phyloP scores from a whole-genome alignment of 31 red algal genomes.

The Odonthalia washingtoniensis region DNA sequence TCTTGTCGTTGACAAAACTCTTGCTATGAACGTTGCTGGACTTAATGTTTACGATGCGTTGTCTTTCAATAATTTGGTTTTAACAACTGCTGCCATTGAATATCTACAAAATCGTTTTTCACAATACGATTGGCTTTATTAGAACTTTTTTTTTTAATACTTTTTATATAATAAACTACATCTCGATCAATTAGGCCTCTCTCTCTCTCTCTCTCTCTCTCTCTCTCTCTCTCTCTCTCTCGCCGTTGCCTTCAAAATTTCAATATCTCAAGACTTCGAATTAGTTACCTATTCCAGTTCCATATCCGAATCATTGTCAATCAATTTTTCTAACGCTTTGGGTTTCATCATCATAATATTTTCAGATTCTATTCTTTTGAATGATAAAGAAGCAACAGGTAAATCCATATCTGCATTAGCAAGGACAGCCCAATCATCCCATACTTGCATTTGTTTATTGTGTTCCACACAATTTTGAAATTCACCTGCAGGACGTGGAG shows the following conservation, averaged over 20 bases:
- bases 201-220: too few species aligned
- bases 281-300: constrained; percentile 7
- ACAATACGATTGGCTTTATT: constrained; percentile 75
- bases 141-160: too few species aligned
- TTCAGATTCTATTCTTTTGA: constrained; percentile 36
- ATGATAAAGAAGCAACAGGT: constrained; percentile 26
- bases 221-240: too few species aligned
- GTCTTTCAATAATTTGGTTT: constrained; percentile 78
- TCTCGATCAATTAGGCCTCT: too few species aligned
- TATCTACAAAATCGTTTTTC: constrained; percentile 67
- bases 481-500: constrained; percentile 37
- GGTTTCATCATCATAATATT: constrained; percentile 22
- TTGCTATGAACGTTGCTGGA: constrained; percentile 64
- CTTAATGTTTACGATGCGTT: constrained; percentile 92
- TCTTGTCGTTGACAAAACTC: constrained; percentile 47
- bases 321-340: constrained; percentile 27
- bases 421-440: constrained; percentile 62
- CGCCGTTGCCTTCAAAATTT: too few species aligned
- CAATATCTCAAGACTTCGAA: too few species aligned
- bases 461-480: constrained; percentile 51
- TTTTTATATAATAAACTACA: too few species aligned
- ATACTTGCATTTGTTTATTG: constrained; percentile 71
- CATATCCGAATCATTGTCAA: constrained; percentile 17
- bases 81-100: constrained; percentile 72
- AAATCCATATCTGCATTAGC: constrained; percentile 6